These are phyloP conservation scores for Karstenula rhodostoma DNA, from an alignment of 2,329 filamentous ascomycete genomes.

Conservation along the genomic window DNA sequence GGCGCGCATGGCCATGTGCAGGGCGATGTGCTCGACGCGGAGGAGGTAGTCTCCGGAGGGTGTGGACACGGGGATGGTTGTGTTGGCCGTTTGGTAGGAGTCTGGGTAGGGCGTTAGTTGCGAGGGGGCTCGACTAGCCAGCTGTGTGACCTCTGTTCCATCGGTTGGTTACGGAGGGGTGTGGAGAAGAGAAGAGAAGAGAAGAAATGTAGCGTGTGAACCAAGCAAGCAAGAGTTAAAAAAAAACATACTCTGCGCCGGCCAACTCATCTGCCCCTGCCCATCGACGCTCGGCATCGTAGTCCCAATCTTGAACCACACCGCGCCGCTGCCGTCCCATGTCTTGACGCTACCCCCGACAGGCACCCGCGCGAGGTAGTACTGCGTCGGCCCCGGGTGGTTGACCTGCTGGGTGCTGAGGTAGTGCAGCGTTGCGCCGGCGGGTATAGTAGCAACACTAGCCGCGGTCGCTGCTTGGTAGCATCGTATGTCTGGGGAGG, in stretches of 20 bases:
- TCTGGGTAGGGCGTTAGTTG: conserved; percentile 21
- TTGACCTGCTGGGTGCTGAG: conserved; percentile 43
- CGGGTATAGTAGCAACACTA: conserved; percentile 32
- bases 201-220: too few species aligned
- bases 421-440: conserved; percentile 38
- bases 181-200: too few species aligned
- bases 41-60: conserved; percentile 52
- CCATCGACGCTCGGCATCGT: conserved; percentile 36
- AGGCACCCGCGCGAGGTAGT: conserved; percentile 41
- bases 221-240: too few species aligned
- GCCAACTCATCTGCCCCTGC: conserved; percentile 41
- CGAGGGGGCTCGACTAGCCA: too few species aligned
- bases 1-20: conserved; percentile 44
- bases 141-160: too few species aligned
- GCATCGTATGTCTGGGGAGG: conserved; percentile 39
- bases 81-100: conserved; percentile 42
- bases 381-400: conserved; percentile 41
- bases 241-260: conserved; percentile 34
- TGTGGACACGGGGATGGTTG: conserved; percentile 45
- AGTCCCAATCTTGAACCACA: conserved; percentile 41
- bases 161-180: too few species aligned
- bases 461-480: conserved; percentile 33
- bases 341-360: conserved; percentile 29
- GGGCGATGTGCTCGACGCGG: conserved; percentile 49
- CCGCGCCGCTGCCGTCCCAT: conserved; percentile 38